These are phyloP conservation scores for Tolypocladium endophyticum DNA, from an alignment of 2,329 filamentous ascomycete species.

Conservation along the genomic window DNA sequence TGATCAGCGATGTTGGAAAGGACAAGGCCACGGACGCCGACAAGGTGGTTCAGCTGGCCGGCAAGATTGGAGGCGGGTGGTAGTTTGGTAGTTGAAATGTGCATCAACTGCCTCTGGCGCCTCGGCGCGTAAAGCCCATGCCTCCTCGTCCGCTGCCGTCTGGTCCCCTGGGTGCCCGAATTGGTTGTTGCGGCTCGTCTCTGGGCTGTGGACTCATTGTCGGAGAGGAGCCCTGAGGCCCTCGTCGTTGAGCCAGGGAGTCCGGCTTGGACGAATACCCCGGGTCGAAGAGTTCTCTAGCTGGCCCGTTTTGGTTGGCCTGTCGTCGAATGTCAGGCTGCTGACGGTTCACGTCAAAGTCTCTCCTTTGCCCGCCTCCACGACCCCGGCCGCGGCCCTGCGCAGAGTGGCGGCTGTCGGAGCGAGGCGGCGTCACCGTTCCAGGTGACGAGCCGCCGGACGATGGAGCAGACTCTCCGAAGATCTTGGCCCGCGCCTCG, in stretches of 20 bases:
- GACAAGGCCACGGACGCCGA: slow-evolving; percentile 59
- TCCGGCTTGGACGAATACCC: slow-evolving; percentile 56
- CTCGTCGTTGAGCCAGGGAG: slow-evolving; percentile 33
- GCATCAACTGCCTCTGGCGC: slow-evolving; percentile 29
- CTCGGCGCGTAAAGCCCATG: slow-evolving; percentile 63
- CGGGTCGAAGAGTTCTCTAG: slow-evolving; percentile 68
- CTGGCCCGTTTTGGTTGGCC: slow-evolving; percentile 17
- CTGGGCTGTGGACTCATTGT: slow-evolving; percentile 31
- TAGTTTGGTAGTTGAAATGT: slow-evolving; percentile 29
- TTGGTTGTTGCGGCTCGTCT: slow-evolving; percentile 55
- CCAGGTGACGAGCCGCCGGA: slow-evolving; percentile 54
- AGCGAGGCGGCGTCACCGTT: slow-evolving; percentile 45
- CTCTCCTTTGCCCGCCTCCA: slow-evolving; percentile 20
- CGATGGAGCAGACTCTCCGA: slow-evolving; percentile 51
- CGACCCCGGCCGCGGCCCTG: slow-evolving; percentile 37
- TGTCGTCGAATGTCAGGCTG: slow-evolving; percentile 5
- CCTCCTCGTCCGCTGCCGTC: slow-evolving; percentile 67
- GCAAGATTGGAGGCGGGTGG: slow-evolving; percentile 91
- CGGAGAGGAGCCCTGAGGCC: slow-evolving; percentile 23
- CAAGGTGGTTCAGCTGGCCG: slow-evolving; percentile 76
- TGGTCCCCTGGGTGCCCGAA: slow-evolving; percentile 68
- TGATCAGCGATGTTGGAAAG: slow-evolving; percentile 92
- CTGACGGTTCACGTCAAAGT: slow-evolving; percentile 5
- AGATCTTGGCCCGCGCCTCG: slow-evolving; percentile 77
- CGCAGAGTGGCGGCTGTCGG: slow-evolving; percentile 22